phyloP scores from a whole-genome alignment of 1,139 yeast species.

The Yamadazyma triangularis region DNA sequence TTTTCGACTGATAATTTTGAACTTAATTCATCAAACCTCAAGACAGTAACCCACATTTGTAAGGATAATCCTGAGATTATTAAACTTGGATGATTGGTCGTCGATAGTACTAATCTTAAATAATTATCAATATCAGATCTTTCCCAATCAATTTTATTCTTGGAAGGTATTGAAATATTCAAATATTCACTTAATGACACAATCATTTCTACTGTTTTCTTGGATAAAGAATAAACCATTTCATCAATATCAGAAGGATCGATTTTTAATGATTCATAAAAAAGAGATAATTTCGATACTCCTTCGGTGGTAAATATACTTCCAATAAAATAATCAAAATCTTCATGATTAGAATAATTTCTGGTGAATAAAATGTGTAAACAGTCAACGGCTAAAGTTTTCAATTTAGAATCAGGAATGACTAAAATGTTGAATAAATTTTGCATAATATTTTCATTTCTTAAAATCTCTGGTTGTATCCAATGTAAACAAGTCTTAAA shows the following conservation, averaged over 20 bases:
- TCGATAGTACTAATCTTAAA: conserved; percentile 67
- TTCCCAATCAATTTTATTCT: conserved; percentile 41
- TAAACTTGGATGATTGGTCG: conserved; percentile 80
- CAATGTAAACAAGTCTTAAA: conserved; percentile 88
- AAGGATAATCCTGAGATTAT: conserved; percentile 88
- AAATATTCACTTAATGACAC: conserved; percentile 83
- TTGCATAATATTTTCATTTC: conserved; percentile 61
- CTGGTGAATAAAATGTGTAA: conserved; percentile 85
- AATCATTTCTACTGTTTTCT: conserved; percentile 90
- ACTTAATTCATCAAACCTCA: conserved; percentile 73
- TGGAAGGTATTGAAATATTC: conserved; percentile 36
- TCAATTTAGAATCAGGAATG: conserved; percentile 59
- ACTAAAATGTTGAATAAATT: conserved; percentile 60
- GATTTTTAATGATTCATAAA: conserved; percentile 57
- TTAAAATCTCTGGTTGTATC: conserved; percentile 76
- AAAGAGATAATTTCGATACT: conserved; percentile 58
- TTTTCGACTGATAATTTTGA: conserved; percentile 45
- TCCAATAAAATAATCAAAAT: conserved; percentile 76
- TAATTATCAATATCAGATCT: conserved; percentile 59
- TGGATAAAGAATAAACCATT: conserved; percentile 67
- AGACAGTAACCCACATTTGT: conserved; percentile 91
- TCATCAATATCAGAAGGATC: conserved; percentile 82
- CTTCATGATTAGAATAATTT: conserved; percentile 63
- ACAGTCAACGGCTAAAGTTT: conserved; percentile 86
- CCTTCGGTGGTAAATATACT: conserved; percentile 73